Conservation (phyloP, 306 rosid genomes). For the Casuarina glauca region DNA sequence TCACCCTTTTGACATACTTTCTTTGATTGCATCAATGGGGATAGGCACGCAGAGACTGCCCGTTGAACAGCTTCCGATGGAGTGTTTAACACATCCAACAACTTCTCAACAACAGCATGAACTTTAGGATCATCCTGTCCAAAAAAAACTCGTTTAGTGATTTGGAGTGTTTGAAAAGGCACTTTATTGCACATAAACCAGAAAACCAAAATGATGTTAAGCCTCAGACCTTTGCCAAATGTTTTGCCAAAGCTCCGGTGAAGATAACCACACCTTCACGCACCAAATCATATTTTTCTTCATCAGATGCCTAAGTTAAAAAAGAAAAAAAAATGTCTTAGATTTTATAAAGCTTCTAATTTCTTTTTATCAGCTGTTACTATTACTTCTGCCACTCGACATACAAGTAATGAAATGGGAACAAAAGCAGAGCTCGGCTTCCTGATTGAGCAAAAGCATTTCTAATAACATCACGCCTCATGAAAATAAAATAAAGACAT, state of each 20-base stretch:
- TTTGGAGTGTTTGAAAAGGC: background rate
- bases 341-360: conserved; percentile 1
- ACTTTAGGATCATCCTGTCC: conserved; percentile 94
- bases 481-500: background rate
- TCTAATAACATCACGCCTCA: background rate
- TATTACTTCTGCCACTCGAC: background rate
- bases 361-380: background rate
- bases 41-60: conserved; percentile 86
- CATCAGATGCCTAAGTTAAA: conserved; percentile 69
- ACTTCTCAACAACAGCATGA: conserved; percentile 84
- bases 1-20: conserved; percentile 49
- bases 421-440: conserved; percentile 5
- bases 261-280: conserved; percentile 99
- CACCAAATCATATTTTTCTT: conserved; percentile 92
- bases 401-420: background rate
- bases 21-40: conserved; percentile 94
- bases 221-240: conserved; percentile 72
- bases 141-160: background rate
- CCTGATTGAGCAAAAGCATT: conserved; percentile 12
- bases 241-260: conserved; percentile 96
- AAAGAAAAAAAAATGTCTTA: conserved; percentile 21
- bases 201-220: conserved; percentile 11
- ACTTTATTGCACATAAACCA: background rate
- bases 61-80: conserved; percentile 99
- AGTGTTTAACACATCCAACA: conserved; percentile 92